Evolutionary conservation across 352 stramenopile species (phyloP), one percentile per base, ranked within the genome.

Genomic region (Phytophthora crassamura): DNA sequence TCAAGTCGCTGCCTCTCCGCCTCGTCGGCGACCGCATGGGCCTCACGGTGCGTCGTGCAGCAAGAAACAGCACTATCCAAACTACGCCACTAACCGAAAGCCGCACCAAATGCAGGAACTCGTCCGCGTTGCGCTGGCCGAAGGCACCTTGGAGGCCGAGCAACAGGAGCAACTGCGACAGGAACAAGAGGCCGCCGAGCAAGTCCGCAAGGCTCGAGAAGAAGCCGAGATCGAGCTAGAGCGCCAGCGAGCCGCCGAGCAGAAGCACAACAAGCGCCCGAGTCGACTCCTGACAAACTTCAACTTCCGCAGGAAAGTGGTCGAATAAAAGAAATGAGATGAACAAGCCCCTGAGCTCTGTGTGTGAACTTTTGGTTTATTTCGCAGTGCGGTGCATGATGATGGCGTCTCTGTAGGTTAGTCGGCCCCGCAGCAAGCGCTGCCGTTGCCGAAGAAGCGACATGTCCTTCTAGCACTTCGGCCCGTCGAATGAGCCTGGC

Each of bases 11-110:
- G 12, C 61, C 67, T 16, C 38, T 68, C 18, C 67, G 61, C 0
- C 48, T 72, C 30, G 67, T 71, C 0, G 81, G 80, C 10, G 84
- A 91, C 49, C 82, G 82, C 54, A 80, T 83, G 39, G 84, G 84
- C 0, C 74, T 91, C 7, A 71, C 69, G 35, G 80, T 89, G 25
- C n/a, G 56, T 52, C 5, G 15, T 38, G 4, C 10, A 35, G 28
- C 42, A 5, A 32, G 42, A 4, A 3, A 45, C 9, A 11, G 12
- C 5, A 22, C 5, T 32, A 39, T 43, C n/a, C 52, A 11, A 30
- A 56, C 45, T 59, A 18, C 39, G 14, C 1, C 22, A 10, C 25
- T 42, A 49, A 49, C 22, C 22, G 42, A 51, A 9, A 22, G 7
- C 51, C 33, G 43, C 15, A 10, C n/a, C 50, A 12, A 43, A 5